A percentile compares a stretch with the other conserved stretches of the same genome.
These are phyloP conservation scores for Wallacemonas sp. DNA, from an alignment of 208 protist species.

Conservation along the genomic window DNA sequence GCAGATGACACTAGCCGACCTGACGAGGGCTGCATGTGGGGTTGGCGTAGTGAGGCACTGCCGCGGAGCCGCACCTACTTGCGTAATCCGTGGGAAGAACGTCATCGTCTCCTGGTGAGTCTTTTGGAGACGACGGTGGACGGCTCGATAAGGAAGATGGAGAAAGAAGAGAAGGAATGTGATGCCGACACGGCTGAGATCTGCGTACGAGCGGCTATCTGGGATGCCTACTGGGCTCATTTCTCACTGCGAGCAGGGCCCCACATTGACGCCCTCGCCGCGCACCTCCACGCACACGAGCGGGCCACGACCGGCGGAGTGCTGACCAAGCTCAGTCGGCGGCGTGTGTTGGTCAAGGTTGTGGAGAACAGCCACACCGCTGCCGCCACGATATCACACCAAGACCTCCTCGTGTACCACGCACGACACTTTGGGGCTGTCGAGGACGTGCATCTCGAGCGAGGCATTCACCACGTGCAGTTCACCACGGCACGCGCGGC, in stretches of 20 bases:
- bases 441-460: slow-evolving; percentile 32
- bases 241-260: slow-evolving; percentile 4
- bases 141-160: too few species aligned
- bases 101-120: slow-evolving; percentile 14
- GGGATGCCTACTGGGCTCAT: slow-evolving; percentile 70
- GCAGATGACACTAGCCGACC: too few species aligned
- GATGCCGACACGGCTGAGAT: too few species aligned
- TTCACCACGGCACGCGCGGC: slow-evolving; percentile 57
- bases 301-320: slow-evolving; percentile 8
- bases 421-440: slow-evolving; percentile 59
- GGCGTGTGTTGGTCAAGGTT: slow-evolving; percentile 13
- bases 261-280: slow-evolving; percentile 11
- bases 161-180: too few species aligned
- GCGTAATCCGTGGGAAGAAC: slow-evolving; percentile 3
- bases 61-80: too few species aligned
- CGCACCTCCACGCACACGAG: background rate
- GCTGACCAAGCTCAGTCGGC: slow-evolving; percentile 20
- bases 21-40: too few species aligned
- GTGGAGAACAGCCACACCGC: slow-evolving; percentile 6
- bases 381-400: background rate
- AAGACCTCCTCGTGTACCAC: slow-evolving; percentile 17
- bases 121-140: too few species aligned
- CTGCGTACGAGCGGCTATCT: slow-evolving; percentile 27
- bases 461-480: slow-evolving; percentile 52
- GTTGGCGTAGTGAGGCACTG: too few species aligned